These are phyloP conservation scores for Diplodia corticola DNA, from an alignment of 2,329 filamentous ascomycete genomes.

Conservation along the genomic window DNA sequence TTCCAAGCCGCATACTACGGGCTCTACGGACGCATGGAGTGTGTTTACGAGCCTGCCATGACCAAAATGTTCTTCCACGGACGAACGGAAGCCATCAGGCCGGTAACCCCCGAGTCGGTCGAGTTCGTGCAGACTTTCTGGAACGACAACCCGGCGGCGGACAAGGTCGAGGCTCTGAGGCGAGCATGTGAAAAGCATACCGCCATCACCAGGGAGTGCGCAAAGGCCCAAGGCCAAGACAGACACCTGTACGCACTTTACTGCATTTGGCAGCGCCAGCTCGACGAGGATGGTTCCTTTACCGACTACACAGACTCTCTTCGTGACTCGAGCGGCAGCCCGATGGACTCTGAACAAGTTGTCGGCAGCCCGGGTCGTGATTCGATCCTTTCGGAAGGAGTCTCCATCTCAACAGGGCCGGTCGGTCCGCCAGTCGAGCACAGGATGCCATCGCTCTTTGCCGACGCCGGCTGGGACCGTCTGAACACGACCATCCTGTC, in stretches of 20 bases:
- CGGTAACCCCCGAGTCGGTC: slow-evolving; percentile 79
- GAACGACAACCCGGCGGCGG: slow-evolving; percentile 79
- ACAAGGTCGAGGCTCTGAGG: slow-evolving; percentile 83
- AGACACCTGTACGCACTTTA: slow-evolving; percentile 91
- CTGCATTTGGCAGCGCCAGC: slow-evolving; percentile 87
- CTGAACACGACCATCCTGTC: slow-evolving; percentile 92
- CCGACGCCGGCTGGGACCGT: slow-evolving; percentile 88
- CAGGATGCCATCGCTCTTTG: slow-evolving; percentile 76
- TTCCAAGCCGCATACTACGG: slow-evolving; percentile 98
- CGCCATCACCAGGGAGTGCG: slow-evolving; percentile 76
- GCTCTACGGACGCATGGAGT: slow-evolving; percentile 89
- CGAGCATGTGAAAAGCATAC: slow-evolving; percentile 84
- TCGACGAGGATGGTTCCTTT: slow-evolving; percentile 69
- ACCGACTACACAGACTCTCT: slow-evolving; percentile 51
- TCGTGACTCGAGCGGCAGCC: slow-evolving; percentile 51
- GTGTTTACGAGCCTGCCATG: slow-evolving; percentile 97
- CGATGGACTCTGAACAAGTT: slow-evolving; percentile 32
- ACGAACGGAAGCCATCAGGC: slow-evolving; percentile 88
- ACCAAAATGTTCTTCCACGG: slow-evolving; percentile 93
- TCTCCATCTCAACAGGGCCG: slow-evolving; percentile 51
- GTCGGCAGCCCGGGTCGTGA: slow-evolving; percentile 57
- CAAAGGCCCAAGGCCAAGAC: slow-evolving; percentile 88
- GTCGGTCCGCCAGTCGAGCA: slow-evolving; percentile 45
- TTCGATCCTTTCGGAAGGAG: slow-evolving; percentile 54
- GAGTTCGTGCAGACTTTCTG: slow-evolving; percentile 93